phyloP scores from a whole-genome alignment of 2,329 filamentous ascomycete genomes.

The Botryotinia narcissicola region DNA sequence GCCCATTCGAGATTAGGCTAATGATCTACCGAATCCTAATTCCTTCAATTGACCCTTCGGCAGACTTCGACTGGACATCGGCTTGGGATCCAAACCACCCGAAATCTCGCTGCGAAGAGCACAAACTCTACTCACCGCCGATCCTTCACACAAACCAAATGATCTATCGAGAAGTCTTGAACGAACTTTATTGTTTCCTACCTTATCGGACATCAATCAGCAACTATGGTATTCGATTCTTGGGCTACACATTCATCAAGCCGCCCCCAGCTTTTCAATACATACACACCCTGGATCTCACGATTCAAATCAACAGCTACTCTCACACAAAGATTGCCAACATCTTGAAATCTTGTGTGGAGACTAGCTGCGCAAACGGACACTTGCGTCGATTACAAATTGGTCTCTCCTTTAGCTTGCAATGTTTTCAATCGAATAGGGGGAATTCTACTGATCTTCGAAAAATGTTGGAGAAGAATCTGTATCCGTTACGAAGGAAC shows the following conservation, averaged over 20 bases:
- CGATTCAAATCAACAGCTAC: slow-evolving; percentile 20
- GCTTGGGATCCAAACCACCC: slow-evolving; percentile 20
- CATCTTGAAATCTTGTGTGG: slow-evolving; percentile 16
- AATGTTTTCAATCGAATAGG: slow-evolving; percentile 12
- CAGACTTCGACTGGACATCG: slow-evolving; percentile 16
- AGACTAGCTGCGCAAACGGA: slow-evolving; percentile 18
- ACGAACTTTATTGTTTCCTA: slow-evolving; percentile 19
- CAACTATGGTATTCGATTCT: slow-evolving; percentile 19
- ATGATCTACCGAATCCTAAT: slow-evolving; percentile 20
- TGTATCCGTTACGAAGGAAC: slow-evolving; percentile 15
- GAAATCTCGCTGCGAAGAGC: slow-evolving; percentile 15
- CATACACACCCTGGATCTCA: slow-evolving; percentile 19
- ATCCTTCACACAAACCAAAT: slow-evolving; percentile 19
- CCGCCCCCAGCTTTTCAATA: slow-evolving; percentile 17
- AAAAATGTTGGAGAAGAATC: slow-evolving; percentile 17
- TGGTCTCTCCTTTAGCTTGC: slow-evolving; percentile 15
- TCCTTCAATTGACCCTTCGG: slow-evolving; percentile 17
- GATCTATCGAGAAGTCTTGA: slow-evolving; percentile 20
- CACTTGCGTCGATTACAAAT: slow-evolving; percentile 19
- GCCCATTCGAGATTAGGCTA: slow-evolving; percentile 19
- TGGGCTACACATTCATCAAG: slow-evolving; percentile 19
- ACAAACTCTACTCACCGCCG: slow-evolving; percentile 17
- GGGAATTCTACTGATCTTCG: slow-evolving; percentile 11
- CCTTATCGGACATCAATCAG: slow-evolving; percentile 19
- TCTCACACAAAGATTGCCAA: slow-evolving; percentile 19